Base-by-base conservation (phyloP, 306 rosid genomes). In the Citrullus mucosospermus region DNA sequence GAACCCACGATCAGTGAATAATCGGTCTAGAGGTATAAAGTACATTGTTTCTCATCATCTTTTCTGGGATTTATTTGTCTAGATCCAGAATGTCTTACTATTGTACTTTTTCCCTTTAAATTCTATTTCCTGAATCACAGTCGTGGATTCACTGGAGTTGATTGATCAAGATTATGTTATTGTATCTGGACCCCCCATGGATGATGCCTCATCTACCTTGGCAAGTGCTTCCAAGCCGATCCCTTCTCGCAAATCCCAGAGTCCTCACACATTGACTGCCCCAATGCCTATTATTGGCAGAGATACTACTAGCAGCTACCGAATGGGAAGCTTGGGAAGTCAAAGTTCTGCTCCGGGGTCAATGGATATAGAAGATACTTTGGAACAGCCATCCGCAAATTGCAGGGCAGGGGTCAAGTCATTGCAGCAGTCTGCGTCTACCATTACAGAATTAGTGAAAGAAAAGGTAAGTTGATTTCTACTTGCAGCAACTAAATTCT, bases 121-220 rank as follows among this genome's bases (percentile, higher is more conserved):
- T 85, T 73, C 41, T 82, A 61, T 75, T 82, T 81, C 68, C 81
- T 59, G 54, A 82, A 77, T 79, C 82, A 76, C 91, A 90, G 98
- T 89, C 81, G 78, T 81, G 6, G 98, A 96, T 83, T 86, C 96
- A 2, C 84, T 89, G 56, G 96, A 90, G 78, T 87, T 86, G 78
- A 90, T 91, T 73, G 99, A 91, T 87, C 99, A 93, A 90, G 99
- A 96, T 82, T 96, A 96, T 87, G 98, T 96, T 81, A 87, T 96
- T 61, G 99, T 96, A 69, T 88, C 93, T 79, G 99, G 97, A 12
- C 90, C 92, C 74, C 89, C 96, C 41, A 79, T 90, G 78, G 98
- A 96, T 76, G 98, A 96, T 70, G 83, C 81, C 80, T 83, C 97
- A 22, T 89, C 91, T 63, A 78, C 93, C 82, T 91, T 90, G 3